Base-by-base conservation (phyloP, 2,329 filamentous ascomycete genomes). In the Alternaria brassicae region DNA sequence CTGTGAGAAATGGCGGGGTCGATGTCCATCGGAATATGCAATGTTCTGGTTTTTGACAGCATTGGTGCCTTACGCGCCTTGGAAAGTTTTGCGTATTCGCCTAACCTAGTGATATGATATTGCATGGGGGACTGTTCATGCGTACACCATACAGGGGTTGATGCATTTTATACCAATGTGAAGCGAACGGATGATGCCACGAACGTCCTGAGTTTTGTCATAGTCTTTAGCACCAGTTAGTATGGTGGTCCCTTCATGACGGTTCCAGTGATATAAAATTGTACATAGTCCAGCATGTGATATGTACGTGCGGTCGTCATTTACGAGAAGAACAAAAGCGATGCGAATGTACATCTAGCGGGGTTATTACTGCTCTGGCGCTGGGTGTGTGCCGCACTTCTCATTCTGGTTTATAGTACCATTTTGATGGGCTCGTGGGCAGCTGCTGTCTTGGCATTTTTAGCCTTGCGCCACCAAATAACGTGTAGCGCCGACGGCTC, bases 391-490 rank as follows among this genome's bases (percentile, higher is more conserved):
- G 27, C 6, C n/a, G 32, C 28, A 36, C 6, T 45, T 61, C 36
- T 40, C 40, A 32, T 52, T 15, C 48, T 67, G 54, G 58, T 56
- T 52, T 58, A 45, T 39, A 34, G 21, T 21, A 36, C 48, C 40
- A 12, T 40, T 19, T 62, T 50, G 37, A 50, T 55, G 40, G 34
- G 39, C 28, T 9, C 30, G 34, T 55, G 15, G 23, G 47, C 49
- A 52, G 54, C 62, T 62, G 54, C 58, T 42, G n/a, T 60, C 59
- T 66, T 70, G 58, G 61, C 48, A 45, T 60, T 56, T 48, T 66
- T 68, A 70, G 70, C 68, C 63, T 67, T 64, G 54, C 65, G 70
- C 65, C 65, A 67, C 63, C 32, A 49, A 58, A 28, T 23, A 25
- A 19, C n/a, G 37, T 49, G 62, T 58, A 62, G 58, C 64, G 57